Base-by-base conservation (phyloP, 805 yeast species). In the Wickerhamomyces tratensis region DNA sequence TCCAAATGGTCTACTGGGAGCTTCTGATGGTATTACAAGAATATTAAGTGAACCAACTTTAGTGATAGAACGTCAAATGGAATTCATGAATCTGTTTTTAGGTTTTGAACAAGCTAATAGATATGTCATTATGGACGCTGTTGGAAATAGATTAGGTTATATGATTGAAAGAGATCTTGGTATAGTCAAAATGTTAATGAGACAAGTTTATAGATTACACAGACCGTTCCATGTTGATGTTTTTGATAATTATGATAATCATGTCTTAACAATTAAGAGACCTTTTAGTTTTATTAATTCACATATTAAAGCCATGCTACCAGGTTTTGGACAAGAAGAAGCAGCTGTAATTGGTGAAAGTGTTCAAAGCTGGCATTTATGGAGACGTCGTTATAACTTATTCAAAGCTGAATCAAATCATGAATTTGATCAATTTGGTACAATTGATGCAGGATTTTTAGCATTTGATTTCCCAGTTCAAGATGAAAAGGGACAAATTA, bases 101-200 rank as follows among this genome's bases (percentile, higher is more conserved):
- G 97, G 97, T 1, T 86, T 85, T 53, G 98, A 91, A 59, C 98
- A 93, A 63, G 86, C 93, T 2, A 91, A 89, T 58, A 67, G 72
- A 49, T 91, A 91, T 57, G 71, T 69, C 11, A 72, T 93, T 37
- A 71, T 81, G 77, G 83, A 86, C 58, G 72, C 83, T 0, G 51
- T 67, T 48, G 98, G 98, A 1, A 69, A 76, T 41, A 79, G 76
- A 41, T 55, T 93, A 7, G 98, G 96, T 0, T 80, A 70, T 58
- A 77, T 91, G 79, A 70, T 76, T 44, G 98, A 93, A 57, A 76
- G 85, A 51, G 96, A 87, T 52, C 65, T 77, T 41, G 56, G 60
- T 4, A 46, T 56, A 36, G 50, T 73, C 39, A 80, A 82, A 54
- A 74, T 79, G 41, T 60, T 91, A n/a, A 73, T 86, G 62, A 69